phyloP scores from a whole-genome alignment of 495 filamentous ascomycete genomes.

The Bryoglossum gracile region DNA sequence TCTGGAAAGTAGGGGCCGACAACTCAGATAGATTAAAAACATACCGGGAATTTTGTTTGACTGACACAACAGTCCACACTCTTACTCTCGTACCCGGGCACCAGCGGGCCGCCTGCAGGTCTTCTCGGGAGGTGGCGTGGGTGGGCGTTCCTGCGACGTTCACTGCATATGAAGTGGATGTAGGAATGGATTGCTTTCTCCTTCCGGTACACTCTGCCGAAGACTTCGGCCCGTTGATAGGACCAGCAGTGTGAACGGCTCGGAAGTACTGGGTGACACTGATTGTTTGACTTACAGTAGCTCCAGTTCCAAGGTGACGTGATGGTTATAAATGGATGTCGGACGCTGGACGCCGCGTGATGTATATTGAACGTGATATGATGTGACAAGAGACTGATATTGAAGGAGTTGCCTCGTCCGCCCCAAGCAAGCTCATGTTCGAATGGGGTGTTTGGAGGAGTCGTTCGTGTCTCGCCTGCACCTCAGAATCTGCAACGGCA shows the following conservation, averaged over 20 bases:
- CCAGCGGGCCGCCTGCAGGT: conserved; percentile 1
- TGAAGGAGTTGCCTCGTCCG: too few species aligned
- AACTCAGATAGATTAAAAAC: conserved; percentile 24
- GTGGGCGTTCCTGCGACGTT: conserved; percentile 16
- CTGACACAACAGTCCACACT: neutral
- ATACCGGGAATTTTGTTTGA: conserved; percentile 20
- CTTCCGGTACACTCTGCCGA: conserved; percentile 20
- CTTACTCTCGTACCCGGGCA: neutral
- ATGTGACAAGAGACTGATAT: too few species aligned
- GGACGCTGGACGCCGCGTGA: too few species aligned
- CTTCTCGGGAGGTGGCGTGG: conserved; percentile 19
- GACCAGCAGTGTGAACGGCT: too few species aligned
- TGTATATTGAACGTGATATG: too few species aligned
- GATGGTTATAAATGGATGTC: too few species aligned
- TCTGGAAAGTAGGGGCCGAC: conserved; percentile 6
- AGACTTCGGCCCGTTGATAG: conserved; percentile 21
- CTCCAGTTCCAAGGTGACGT: too few species aligned
- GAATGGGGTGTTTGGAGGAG: too few species aligned
- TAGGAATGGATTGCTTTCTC: conserved; percentile 15
- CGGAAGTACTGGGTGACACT: too few species aligned
- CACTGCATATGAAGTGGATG: conserved; percentile 25
- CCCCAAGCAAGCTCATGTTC: too few species aligned
- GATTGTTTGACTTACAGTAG: too few species aligned
- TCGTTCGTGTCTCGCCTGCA: too few species aligned
- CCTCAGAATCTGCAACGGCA: conserved; percentile 19